Conservation (phyloP, 768 basidiomycete genomes). For the Termitomyces sp. region DNA sequence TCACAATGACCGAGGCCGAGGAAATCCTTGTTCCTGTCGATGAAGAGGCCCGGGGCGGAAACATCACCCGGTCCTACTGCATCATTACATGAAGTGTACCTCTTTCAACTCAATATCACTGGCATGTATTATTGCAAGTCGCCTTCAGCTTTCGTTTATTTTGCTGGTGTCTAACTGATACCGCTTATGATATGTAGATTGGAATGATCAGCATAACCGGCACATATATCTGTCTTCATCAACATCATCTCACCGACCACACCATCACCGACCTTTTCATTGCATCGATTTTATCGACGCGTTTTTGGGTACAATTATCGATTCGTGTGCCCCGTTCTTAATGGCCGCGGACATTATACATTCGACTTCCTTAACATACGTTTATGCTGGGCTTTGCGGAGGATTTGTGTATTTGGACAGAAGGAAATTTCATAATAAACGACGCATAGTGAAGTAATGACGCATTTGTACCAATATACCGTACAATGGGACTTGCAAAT, state of each 20-base stretch:
- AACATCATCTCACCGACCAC: not conserved
- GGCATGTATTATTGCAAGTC: not conserved
- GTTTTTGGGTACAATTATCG: not conserved
- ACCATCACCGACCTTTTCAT: not conserved
- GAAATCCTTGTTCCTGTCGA: not conserved
- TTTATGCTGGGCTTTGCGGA: not conserved
- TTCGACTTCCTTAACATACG: not conserved
- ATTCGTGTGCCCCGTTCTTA: not conserved
- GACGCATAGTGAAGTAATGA: not conserved
- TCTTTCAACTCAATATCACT: not conserved
- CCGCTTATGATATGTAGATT: not conserved
- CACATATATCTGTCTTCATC: not conserved
- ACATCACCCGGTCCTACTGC: not conserved
- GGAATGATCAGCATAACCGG: not conserved
- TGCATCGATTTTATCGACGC: not conserved
- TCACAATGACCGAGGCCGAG: slow-evolving; percentile 1
- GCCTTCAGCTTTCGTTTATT: not conserved
- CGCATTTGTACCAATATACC: slow-evolving; percentile 3
- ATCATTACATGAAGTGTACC: slow-evolving; percentile 2
- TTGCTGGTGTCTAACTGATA: not conserved
- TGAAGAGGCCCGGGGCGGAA: not conserved
- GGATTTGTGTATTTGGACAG: not conserved
- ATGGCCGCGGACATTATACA: slow-evolving; percentile 5
- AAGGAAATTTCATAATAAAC: no score
- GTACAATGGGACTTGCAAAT: slow-evolving; percentile 8